Evolutionary conservation across 768 basidiomycete species (phyloP).

Genomic region (Epithele typhae): DNA sequence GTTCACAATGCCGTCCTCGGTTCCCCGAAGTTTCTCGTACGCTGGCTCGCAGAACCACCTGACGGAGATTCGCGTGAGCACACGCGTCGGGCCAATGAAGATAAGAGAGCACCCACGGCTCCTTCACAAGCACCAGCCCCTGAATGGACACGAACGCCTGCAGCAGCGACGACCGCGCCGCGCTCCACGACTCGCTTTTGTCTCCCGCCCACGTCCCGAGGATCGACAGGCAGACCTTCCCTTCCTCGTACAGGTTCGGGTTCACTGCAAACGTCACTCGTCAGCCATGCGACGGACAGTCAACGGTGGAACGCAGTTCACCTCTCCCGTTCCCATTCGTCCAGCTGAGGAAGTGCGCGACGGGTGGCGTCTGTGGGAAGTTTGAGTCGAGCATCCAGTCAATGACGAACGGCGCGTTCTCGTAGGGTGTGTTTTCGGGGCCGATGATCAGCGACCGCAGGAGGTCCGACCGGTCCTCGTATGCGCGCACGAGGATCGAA

Average conservation of each 20-base stretch:
- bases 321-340: constrained; percentile 92
- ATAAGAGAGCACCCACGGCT: constrained; percentile 58
- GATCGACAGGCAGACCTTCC: constrained; percentile 91
- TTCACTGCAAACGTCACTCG: not conserved
- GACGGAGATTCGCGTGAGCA: no score
- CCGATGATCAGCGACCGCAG: constrained; percentile 88
- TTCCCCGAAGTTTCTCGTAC: constrained; percentile 88
- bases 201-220: constrained; percentile 92
- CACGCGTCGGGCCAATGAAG: not conserved
- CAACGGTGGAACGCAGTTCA: constrained; percentile 34
- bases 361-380: constrained; percentile 78
- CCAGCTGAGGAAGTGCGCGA: constrained; percentile 90
- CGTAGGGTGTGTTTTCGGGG: constrained; percentile 91
- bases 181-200: constrained; percentile 81
- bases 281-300: not conserved
- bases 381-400: constrained; percentile 88
- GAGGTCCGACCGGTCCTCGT: constrained; percentile 86
- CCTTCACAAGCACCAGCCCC: constrained; percentile 87
- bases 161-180: constrained; percentile 77
- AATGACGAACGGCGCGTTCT: constrained; percentile 92
- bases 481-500: constrained; percentile 84
- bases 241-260: constrained; percentile 92
- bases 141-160: constrained; percentile 95
- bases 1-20: constrained; percentile 85
- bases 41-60: constrained; percentile 93